Percentiles rank a stretch among this genome's conserved stretches.
Conservation (phyloP, 78 protist genomes). For the Chrysochromulina parva region DNA sequence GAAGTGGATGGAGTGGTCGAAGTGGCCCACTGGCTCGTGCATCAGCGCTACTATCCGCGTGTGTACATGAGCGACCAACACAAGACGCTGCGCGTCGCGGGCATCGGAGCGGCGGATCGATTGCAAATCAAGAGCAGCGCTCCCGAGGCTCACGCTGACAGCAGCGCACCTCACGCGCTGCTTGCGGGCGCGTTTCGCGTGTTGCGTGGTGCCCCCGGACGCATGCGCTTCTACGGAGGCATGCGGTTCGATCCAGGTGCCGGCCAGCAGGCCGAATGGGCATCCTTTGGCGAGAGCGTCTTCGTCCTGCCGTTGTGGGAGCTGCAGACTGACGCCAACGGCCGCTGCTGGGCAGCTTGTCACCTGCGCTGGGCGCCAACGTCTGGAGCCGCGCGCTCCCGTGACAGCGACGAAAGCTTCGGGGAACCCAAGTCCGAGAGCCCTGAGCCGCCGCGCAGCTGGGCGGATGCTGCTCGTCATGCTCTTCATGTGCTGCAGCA, state of each 20-base stretch:
- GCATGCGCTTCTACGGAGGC: constrained; percentile 24
- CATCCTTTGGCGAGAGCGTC: not conserved
- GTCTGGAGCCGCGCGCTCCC: not conserved
- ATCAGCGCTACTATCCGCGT: not conserved
- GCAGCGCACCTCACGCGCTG: too few relatives aligned
- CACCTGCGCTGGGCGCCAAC: not conserved
- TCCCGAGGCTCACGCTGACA: not conserved
- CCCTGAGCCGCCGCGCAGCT: too few relatives aligned
- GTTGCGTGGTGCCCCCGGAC: not conserved
- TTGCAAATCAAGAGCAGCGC: not conserved
- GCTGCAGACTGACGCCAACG: not conserved
- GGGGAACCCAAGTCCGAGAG: not conserved
- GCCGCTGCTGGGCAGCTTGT: not conserved
- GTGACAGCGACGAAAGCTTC: too few relatives aligned
- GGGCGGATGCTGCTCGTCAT: not conserved
- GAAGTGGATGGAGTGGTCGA: not conserved
- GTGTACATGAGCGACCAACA: not conserved
- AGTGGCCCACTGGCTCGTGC: not conserved
- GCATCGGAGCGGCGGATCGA: not conserved
- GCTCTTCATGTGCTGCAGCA: too few relatives aligned
- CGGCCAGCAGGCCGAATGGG: not conserved
- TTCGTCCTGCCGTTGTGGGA: constrained; percentile 27
- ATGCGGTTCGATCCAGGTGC: constrained; percentile 1
- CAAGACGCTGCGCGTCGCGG: not conserved
- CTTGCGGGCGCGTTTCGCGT: too few relatives aligned